Evolutionary conservation across 208 protist genomes (phyloP), one percentile per base, ranked within the genome.

Genomic region (Acanthamoeba lenticulata): DNA sequence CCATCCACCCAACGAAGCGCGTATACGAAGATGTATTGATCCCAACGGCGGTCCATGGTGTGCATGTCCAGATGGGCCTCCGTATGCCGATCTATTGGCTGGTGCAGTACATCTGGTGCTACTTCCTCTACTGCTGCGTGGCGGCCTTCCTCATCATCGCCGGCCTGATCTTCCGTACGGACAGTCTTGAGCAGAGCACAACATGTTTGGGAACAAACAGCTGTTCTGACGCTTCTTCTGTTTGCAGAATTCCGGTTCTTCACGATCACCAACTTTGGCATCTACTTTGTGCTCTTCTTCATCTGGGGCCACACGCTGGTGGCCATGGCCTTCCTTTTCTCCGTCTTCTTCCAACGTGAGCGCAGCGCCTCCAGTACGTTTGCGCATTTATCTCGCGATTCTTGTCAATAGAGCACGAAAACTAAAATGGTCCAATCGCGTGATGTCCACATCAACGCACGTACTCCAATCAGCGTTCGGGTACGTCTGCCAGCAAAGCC

Each of bases 11-110:
- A 89, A 34, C 6, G 81, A n/a, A n/a, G n/a, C n/a, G n/a, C n/a
- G n/a, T n/a, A n/a, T n/a, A n/a, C n/a, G n/a, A n/a, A n/a, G n/a
- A n/a, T n/a, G n/a, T n/a, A n/a, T n/a, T n/a, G n/a, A n/a, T n/a
- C n/a, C n/a, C n/a, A n/a, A n/a, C n/a, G n/a, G n/a, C n/a, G n/a
- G n/a, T n/a, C n/a, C n/a, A n/a, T n/a, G n/a, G n/a, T n/a, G n/a
- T n/a, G 5, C 4, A 24, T 6, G 15, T 34, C n/a, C 34, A 93
- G 89, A 93, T 72, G 62, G 94, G 94, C n/a, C 94, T 95, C 17
- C 94, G 92, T 2, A 89, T 92, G 90, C 24, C 36, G 7, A 52
- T 94, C 55, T 95, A 95, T 49, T 95, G 94, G 94, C 29, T 91
- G 7, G 94, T 95, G 24, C 24, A 44, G 9, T 94, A 94, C 72